Evolutionary conservation across 805 yeast species (phyloP).

Genomic region (Limtongia smithiae): DNA sequence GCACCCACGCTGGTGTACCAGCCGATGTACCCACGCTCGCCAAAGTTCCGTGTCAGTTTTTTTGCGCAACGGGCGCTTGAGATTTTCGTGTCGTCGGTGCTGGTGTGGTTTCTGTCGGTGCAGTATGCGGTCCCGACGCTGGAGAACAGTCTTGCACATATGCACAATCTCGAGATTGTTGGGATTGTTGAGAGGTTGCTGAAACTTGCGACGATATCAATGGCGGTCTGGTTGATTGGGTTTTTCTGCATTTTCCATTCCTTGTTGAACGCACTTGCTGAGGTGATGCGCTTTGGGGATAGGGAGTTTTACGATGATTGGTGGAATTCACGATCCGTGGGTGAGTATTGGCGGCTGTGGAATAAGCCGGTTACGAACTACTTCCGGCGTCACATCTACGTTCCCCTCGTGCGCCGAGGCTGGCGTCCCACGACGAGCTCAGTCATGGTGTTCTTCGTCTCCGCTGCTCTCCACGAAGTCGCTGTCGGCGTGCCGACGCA

Average conservation of each 20-base stretch:
- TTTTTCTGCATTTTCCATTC: conserved; percentile 45
- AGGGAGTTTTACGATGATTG: conserved; percentile 47
- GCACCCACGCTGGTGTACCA: conserved; percentile 50
- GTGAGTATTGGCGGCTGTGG: conserved; percentile 48
- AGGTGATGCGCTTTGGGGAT: conserved; percentile 45
- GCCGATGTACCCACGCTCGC: conserved; percentile 45
- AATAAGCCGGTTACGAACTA: conserved; percentile 45
- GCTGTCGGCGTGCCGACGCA: conserved; percentile 48
- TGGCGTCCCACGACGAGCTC: conserved; percentile 35
- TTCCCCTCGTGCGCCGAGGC: conserved; percentile 41
- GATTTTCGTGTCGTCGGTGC: conserved; percentile 35
- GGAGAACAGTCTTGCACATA: conserved; percentile 36
- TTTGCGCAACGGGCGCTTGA: conserved; percentile 39
- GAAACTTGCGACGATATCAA: conserved; percentile 42
- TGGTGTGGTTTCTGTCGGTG: conserved; percentile 41
- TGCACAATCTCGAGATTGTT: conserved; percentile 31
- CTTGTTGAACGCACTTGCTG: conserved; percentile 44
- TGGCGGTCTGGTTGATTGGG: conserved; percentile 45
- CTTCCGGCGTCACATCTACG: conserved; percentile 44
- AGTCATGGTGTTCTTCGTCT: conserved; percentile 42
- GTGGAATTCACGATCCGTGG: conserved; percentile 52
- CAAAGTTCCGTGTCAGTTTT: conserved; percentile 36
- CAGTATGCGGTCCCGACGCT: conserved; percentile 47
- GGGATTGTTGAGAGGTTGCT: conserved; percentile 39
- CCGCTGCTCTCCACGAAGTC: conserved; percentile 47